Conservation (phyloP, 441 rosid genomes). For the Flueggea neowawraea region DNA sequence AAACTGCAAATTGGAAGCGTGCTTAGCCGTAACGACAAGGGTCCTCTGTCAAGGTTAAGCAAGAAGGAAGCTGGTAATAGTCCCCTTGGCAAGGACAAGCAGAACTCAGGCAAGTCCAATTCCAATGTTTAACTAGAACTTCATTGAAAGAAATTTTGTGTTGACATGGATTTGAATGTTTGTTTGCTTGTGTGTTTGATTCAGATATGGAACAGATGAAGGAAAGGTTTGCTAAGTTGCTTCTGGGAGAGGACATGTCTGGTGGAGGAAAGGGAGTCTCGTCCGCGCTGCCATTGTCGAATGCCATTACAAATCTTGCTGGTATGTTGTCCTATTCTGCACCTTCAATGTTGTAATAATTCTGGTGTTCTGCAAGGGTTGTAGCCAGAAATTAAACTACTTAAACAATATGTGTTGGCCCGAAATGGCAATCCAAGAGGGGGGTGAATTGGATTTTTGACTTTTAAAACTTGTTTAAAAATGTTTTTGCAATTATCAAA, state of each 20-base stretch:
- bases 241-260: constrained; percentile 97
- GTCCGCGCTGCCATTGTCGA: constrained; percentile 92
- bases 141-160: constrained; percentile 1
- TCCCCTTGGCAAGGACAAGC: constrained; percentile 34
- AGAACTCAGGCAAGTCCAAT: constrained; percentile 34
- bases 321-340: constrained; percentile 33
- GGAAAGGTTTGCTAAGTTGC: constrained; percentile 84
- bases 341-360: not conserved
- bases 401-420: not conserved
- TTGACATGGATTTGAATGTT: not conserved
- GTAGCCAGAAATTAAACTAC: not conserved
- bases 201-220: constrained; percentile 82
- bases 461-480: too few species aligned
- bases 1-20: constrained; percentile 21
- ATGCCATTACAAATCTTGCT: constrained; percentile 91
- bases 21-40: constrained; percentile 17
- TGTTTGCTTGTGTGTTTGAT: constrained; percentile 11
- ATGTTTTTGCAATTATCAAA: too few species aligned
- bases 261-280: constrained; percentile 98
- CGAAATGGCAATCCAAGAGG: too few species aligned
- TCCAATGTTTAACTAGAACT: not conserved
- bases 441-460: too few species aligned
- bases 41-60: constrained; percentile 27
- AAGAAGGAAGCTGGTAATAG: constrained; percentile 28
- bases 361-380: not conserved